Evolutionary conservation across 139 green algal species (phyloP), one percentile per base, ranked within the genome.

Genomic region (Coccomyxa sp.): DNA sequence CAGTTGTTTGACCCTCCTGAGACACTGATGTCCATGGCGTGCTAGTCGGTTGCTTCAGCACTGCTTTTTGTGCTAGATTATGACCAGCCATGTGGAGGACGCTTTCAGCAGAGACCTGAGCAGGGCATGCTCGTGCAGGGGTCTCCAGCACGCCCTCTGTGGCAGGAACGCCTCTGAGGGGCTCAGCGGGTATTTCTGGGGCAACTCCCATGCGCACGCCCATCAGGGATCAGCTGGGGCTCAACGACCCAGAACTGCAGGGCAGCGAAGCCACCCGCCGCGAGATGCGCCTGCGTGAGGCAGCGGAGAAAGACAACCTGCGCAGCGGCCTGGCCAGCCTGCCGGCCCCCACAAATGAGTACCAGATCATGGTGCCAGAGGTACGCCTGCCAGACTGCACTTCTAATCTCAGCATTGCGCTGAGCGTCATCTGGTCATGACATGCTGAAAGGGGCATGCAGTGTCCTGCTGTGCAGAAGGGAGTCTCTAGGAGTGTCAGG

Each of bases 291-390:
- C 75, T 74, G 29, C 77, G 86, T 18, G 38, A 79, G 76, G 82
- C 82, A 12, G 31, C 70, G 54, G 54, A 84, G 76, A 77, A 81
- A 18, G 75, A 79, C 22, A 92, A 95, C 71, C 83, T 98, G 73
- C 83, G 87, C 0, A 75, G 81, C 29, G 90, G 90, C 22, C 84
- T 98, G 73, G 74, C 79, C 3, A 77, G 79, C 35, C 90, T 99
- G 77, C 96, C 96, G 16, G 82, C 82, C 16, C 95, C 96, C 8
- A 82, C 93, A 75, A 97, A 98, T 78, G 94, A 98, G 89, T 99
- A 98, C 84, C 79, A 88, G 78, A 83, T 98, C 12, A 86, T 86
- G 54, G 83, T 92, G 73, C 93, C 92, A 8, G 90, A 93, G 71
- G 40, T 90, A 73, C 68, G 10, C 18, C 29, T 39, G 39, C 73